Conservation (phyloP, 495 filamentous ascomycete species). For the Tuber melanosporum region DNA sequence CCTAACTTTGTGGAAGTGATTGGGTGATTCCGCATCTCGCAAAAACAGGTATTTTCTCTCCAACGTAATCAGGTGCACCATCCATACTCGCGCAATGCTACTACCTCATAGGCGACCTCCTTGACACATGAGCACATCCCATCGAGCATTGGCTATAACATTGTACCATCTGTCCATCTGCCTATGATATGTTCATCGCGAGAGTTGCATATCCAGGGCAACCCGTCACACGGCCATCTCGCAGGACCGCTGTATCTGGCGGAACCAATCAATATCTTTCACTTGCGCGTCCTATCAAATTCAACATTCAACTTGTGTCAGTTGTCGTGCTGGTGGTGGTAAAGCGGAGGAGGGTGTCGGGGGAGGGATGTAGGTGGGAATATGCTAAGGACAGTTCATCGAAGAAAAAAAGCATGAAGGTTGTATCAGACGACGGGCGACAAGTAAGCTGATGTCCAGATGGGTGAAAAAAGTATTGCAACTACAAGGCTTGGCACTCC, state of each 20-base stretch:
- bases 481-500: too few species aligned
- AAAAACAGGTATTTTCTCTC: slow-evolving; percentile 1
- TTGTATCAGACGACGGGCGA: background rate
- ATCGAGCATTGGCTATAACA: background rate
- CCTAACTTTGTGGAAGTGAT: background rate
- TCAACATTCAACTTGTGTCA: background rate
- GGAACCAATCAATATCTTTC: background rate
- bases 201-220: background rate
- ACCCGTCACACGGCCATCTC: background rate
- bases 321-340: background rate
- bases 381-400: background rate
- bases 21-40: background rate
- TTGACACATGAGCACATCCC: background rate
- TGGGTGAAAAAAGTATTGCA: too few species aligned
- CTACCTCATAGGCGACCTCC: background rate
- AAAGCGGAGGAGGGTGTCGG: background rate
- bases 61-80: background rate
- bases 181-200: background rate
- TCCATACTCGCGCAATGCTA: background rate
- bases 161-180: background rate
- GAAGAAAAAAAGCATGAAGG: background rate
- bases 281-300: background rate
- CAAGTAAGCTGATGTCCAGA: background rate
- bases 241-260: background rate
- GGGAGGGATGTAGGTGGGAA: background rate